These are phyloP conservation scores for Leccinum subtestaceum DNA, from an alignment of 768 basidiomycete genomes.

Conservation along the genomic window DNA sequence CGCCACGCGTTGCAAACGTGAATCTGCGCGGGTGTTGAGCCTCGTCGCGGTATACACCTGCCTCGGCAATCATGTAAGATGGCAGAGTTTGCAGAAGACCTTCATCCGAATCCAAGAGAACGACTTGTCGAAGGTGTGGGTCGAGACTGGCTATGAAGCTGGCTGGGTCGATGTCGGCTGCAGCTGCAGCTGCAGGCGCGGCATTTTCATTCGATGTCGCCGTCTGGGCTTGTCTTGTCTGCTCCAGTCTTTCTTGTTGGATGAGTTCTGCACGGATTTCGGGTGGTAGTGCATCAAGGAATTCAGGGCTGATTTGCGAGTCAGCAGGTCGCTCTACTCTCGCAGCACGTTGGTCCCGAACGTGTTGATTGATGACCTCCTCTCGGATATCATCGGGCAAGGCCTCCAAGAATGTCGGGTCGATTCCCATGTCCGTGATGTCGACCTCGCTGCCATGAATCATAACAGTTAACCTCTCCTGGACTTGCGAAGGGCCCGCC, in stretches of 20 bases:
- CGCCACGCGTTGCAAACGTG: slow-evolving; percentile 31
- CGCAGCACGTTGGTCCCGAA: slow-evolving; percentile 85
- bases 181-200: slow-evolving; percentile 43
- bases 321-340: slow-evolving; percentile 71
- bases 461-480: slow-evolving; percentile 77
- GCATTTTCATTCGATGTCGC: slow-evolving; percentile 30
- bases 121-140: slow-evolving; percentile 84
- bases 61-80: slow-evolving; percentile 84
- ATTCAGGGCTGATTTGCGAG: slow-evolving; percentile 91
- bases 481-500: slow-evolving; percentile 35
- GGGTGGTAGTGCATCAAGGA: slow-evolving; percentile 92
- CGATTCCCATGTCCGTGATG: slow-evolving; percentile 98
- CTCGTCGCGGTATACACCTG: slow-evolving; percentile 65
- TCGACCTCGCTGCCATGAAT: slow-evolving; percentile 93
- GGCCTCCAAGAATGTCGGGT: slow-evolving; percentile 96
- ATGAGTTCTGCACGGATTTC: slow-evolving; percentile 97
- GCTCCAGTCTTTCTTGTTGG: slow-evolving; percentile 89
- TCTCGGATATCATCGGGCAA: slow-evolving; percentile 98
- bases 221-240: slow-evolving; percentile 50
- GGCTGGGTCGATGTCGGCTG: slow-evolving; percentile 80
- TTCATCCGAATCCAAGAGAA: slow-evolving; percentile 86
- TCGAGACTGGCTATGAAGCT: slow-evolving; percentile 92
- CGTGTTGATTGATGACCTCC: slow-evolving; percentile 95
- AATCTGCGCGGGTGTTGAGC: slow-evolving; percentile 36
- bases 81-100: slow-evolving; percentile 79